A percentile compares a stretch with the other conserved stretches of the same genome.
These are phyloP conservation scores for Lichina pygmaea DNA, from an alignment of 495 filamentous ascomycete species.

Conservation along the genomic window DNA sequence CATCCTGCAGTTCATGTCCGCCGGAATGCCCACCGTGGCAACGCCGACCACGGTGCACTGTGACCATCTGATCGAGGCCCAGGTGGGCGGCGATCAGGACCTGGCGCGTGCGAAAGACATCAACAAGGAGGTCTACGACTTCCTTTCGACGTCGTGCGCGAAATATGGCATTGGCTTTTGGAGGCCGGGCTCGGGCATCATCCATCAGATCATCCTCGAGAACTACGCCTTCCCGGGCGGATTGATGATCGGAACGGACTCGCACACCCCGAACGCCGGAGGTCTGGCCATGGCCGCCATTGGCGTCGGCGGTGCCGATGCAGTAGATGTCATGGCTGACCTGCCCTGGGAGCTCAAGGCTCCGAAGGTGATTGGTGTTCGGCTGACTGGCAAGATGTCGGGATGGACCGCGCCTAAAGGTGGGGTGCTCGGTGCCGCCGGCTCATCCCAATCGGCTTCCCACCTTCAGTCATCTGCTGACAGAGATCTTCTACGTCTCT, in stretches of 20 bases:
- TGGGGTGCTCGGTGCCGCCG: conserved; percentile 9
- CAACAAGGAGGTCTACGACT: conserved; percentile 99
- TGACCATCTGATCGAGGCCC: conserved; percentile 97
- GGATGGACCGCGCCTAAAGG: conserved; percentile 90
- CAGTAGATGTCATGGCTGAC: conserved; percentile 95
- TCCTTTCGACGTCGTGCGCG: conserved; percentile 77
- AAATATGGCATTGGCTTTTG: conserved; percentile 99
- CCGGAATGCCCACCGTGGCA: conserved; percentile 79
- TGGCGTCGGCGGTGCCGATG: conserved; percentile 96
- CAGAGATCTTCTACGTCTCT: background rate
- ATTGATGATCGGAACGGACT: conserved; percentile 95
- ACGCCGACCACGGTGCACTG: conserved; percentile 96
- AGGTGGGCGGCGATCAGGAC: conserved; percentile 86
- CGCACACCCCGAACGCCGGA: conserved; percentile 94
- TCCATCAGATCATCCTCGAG: conserved; percentile 95
- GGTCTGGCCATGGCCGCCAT: conserved; percentile 91
- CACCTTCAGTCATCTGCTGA: background rate
- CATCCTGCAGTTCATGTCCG: conserved; percentile 98
- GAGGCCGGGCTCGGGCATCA: conserved; percentile 95
- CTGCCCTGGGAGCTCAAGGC: conserved; percentile 97
- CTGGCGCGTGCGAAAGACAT: conserved; percentile 69
- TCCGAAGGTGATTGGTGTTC: conserved; percentile 89
- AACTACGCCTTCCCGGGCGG: conserved; percentile 98
- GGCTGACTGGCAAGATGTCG: conserved; percentile 65
- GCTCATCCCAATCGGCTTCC: background rate